Percentiles rank a stretch among this genome's conserved stretches.
Evolutionary conservation across 352 stramenopile genomes (phyloP).

Genomic region (Phytopythium kandeliae): DNA sequence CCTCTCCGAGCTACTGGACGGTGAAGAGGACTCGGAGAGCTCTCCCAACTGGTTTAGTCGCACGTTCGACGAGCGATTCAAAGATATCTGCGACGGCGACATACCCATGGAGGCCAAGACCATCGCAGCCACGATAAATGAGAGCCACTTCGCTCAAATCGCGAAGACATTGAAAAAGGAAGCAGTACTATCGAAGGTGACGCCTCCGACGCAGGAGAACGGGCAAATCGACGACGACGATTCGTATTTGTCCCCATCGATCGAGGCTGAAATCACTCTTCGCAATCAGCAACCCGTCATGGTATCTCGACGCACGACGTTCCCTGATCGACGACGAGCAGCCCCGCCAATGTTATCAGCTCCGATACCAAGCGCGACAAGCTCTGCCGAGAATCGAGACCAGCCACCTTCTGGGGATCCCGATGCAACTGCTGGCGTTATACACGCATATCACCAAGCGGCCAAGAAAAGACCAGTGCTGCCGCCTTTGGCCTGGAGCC

Average conservation of each 20-base stretch:
- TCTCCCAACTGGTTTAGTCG: constrained; percentile 22
- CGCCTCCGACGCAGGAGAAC: background rate
- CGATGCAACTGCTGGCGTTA: no score
- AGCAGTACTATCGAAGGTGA: constrained; percentile 19
- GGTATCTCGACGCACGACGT: background rate
- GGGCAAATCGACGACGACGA: background rate
- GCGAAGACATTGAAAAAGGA: constrained; percentile 24
- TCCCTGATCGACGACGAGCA: background rate
- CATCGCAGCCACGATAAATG: constrained; percentile 25
- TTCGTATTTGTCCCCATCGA: background rate
- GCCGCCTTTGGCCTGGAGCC: no score
- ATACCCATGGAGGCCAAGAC: constrained; percentile 28
- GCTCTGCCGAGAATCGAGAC: no score
- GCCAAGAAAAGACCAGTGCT: no score
- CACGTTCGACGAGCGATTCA: constrained; percentile 22
- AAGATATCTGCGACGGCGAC: constrained; percentile 21
- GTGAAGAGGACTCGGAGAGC: constrained; percentile 9
- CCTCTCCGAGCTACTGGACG: constrained; percentile 15
- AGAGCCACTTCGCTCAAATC: constrained; percentile 21
- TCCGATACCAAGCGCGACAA: background rate
- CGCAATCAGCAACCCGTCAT: background rate
- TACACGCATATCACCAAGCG: no score
- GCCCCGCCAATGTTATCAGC: background rate
- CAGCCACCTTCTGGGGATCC: no score
- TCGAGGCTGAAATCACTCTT: background rate